Percentiles rank a stretch among this genome's conserved stretches.
Conservation (phyloP, 208 protist genomes). For the Trypanosomatidae sp. region DNA sequence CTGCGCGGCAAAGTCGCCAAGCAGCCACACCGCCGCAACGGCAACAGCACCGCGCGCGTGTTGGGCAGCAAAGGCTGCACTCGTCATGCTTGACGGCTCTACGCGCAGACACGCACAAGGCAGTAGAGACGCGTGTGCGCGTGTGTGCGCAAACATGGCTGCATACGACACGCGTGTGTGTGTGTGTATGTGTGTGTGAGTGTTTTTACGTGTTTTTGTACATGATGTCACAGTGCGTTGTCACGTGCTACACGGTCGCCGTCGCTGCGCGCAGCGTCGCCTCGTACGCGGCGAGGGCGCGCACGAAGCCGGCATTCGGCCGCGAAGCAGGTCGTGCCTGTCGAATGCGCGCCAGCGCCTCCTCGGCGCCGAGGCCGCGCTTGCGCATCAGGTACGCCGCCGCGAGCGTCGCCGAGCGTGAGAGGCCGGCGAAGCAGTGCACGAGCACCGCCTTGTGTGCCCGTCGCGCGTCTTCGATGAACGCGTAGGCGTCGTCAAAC, state of each 20-base stretch:
- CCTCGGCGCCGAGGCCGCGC: constrained; percentile 33
- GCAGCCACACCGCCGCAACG: constrained; percentile 16
- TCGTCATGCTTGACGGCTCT: no score
- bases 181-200: background rate
- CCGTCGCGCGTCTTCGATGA: constrained; percentile 58
- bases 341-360: constrained; percentile 47
- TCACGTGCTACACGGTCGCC: background rate
- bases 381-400: constrained; percentile 79
- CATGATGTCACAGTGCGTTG: no score
- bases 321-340: constrained; percentile 48
- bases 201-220: no score
- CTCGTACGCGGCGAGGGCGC: constrained; percentile 22
- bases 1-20: constrained; percentile 63
- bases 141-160: background rate
- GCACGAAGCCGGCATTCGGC: constrained; percentile 77
- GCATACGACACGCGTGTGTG: background rate
- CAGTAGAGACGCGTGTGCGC: no score
- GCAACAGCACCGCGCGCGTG: constrained; percentile 2
- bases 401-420: constrained; percentile 69
- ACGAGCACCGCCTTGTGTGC: constrained; percentile 59
- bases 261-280: constrained; percentile 6
- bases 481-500: constrained; percentile 58
- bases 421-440: constrained; percentile 87
- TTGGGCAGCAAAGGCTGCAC: constrained; percentile 5
- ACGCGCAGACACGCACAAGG: no score